Evolutionary conservation across 1,284 basidiomycete species (phyloP), one percentile per base, ranked within the genome.

Genomic region (Ceratobasidium sp.): DNA sequence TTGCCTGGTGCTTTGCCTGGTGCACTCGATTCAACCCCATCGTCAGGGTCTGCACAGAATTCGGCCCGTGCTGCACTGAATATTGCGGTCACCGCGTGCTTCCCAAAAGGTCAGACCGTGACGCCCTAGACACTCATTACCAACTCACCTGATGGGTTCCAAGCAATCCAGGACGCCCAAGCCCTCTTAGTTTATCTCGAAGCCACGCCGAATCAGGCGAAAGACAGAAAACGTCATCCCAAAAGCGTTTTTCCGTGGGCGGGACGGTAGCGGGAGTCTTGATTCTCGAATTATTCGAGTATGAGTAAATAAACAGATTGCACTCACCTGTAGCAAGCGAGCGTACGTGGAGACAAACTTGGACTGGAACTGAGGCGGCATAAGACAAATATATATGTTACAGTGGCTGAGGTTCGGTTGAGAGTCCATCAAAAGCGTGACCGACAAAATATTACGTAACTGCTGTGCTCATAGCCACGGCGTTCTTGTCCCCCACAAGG

Each of bases 261-360:
- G 69, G 69, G 27, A 72, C 46, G 1, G 58, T 72, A 8, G 69
- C 69, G 19, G 69, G 69, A 13, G 56, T 49, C 69, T 72, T 48
- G 39, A 41, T 29, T 24, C 37, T 22, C 8, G 29, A 37, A 39
- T 46, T 49, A 41, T 46, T 58, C 7, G 27, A 34, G 11, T 19
- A 24, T 6, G 2, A 31, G 8, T 76, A 53, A 65, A 78, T 19
- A 58, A 34, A 63, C 22, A 61, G 14, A 24, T 22, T 34, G 34
- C 34, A 51, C 79, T 62, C 77, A 75, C 83, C 78, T 85, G 83
- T 39, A 87, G 81, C 9, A 87, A 81, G 69, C 83, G 85, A 22
- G 78, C 81, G 77, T 85, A 87, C 22, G 82, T 81, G 0, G 81
- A 77, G 41, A 83, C 80, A 66, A 85, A 85, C 77, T 84, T 85